A percentile compares a stretch with the other conserved stretches of the same genome.
Conservation (phyloP, 1,284 basidiomycete species). For the Tilletia horrida region DNA sequence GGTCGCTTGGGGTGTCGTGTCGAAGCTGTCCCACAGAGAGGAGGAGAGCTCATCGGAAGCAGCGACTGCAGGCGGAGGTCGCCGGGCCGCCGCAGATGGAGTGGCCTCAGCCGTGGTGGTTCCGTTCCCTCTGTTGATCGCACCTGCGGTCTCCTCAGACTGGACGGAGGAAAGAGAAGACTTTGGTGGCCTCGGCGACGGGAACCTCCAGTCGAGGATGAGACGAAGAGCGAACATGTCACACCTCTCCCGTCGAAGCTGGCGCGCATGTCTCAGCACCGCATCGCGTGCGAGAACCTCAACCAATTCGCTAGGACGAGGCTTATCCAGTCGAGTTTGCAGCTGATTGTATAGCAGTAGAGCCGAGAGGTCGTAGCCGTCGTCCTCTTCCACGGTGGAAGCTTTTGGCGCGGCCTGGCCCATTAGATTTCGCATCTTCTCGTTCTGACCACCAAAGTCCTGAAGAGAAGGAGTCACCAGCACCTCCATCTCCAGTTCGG, state of each 20-base stretch:
- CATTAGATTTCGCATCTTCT: not conserved
- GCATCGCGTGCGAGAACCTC: not conserved
- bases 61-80: conserved; percentile 1
- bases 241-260: conserved; percentile 6
- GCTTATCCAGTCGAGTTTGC: not conserved
- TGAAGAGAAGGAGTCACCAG: conserved; percentile 62
- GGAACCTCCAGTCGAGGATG: conserved; percentile 13
- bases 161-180: not conserved
- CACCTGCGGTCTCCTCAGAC: not conserved
- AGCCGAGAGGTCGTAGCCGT: not conserved
- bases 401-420: conserved; percentile 37
- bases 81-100: not conserved
- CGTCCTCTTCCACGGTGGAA: not conserved
- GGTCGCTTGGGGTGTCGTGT: not conserved
- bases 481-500: conserved; percentile 79
- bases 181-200: not conserved
- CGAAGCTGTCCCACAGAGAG: conserved; percentile 16
- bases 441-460: conserved; percentile 9
- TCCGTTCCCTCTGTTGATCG: not conserved
- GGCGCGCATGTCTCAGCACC: not conserved
- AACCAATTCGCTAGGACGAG: not conserved
- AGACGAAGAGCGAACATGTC: conserved; percentile 11
- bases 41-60: conserved; percentile 13
- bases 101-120: not conserved
- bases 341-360: conserved; percentile 15